Evolutionary conservation across 2,329 filamentous ascomycete genomes (phyloP), one percentile per base, ranked within the genome.

Genomic region (Fusarium sp.): DNA sequence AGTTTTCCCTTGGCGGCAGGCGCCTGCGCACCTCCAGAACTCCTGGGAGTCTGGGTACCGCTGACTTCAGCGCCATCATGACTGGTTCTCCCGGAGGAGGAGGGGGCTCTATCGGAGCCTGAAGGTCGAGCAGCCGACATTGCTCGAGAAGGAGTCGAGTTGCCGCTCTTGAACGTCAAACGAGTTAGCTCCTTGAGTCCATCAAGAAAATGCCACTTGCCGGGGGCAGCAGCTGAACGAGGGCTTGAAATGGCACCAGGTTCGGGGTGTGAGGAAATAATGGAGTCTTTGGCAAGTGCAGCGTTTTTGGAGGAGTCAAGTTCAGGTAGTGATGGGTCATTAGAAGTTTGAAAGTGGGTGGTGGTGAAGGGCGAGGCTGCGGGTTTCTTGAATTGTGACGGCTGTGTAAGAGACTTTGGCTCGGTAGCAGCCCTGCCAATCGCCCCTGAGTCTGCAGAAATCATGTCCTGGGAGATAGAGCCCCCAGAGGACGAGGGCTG

Each of bases 171-270:
- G 85, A 89, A 84, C 81, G 89, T 74, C 76, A 76, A 88, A 87
- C 90, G 87, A 89, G 94, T 98, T 94, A 98, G 94, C 92, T 91
- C 92, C 85, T 89, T 92, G 81, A 92, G 86, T 84, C 88, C 87
- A 81, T 88, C 85, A 85, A 88, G 84, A 78, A 89, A 89, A 79
- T 87, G 86, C 81, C 88, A 90, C 78, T 87, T 81, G 78, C 80
- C 80, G 71, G 79, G 78, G 70, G 77, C 77, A 67, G 80, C 75
- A 70, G 77, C 74, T 75, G 78, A 70, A 68, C 77, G 75, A 68
- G 78, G 67, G 67, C 78, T 78, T 80, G 84, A 82, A 80, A 86
- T 83, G 82, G 87, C 81, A 80, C 79, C 82, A 73, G 84, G 80
- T 67, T 69, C 59, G 77, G 82, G 81, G 57, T 68, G 57, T 51